These are phyloP conservation scores for Crotalaria pallida DNA, from an alignment of 306 rosid species.

Conservation along the genomic window DNA sequence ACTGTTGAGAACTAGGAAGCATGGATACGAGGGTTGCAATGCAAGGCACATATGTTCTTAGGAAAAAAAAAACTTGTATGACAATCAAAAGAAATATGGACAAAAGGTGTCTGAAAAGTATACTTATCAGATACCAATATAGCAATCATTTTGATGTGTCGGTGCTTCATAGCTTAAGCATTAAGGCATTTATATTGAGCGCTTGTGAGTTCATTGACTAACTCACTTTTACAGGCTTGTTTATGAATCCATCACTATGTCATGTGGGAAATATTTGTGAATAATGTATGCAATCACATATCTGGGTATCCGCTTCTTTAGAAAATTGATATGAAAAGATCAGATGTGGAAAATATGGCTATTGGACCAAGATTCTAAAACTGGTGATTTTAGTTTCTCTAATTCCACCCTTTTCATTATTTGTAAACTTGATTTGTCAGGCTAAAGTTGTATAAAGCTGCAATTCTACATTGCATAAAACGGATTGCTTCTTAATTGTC, in stretches of 20 bases:
- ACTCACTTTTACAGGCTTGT: not conserved
- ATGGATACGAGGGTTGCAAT: no score
- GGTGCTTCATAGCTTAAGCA: no score
- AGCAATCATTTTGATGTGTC: no score
- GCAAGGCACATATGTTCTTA: no score
- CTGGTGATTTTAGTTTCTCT: not conserved
- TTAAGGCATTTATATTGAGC: not conserved
- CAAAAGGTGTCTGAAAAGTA: no score
- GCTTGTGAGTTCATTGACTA: not conserved
- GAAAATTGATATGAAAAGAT: slow-evolving; percentile 3
- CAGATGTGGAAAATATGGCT: not conserved
- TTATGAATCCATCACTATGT: not conserved
- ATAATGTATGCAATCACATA: not conserved
- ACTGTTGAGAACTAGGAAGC: no score
- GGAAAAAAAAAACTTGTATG: no score
- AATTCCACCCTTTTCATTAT: not conserved
- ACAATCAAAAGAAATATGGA: no score
- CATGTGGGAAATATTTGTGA: not conserved
- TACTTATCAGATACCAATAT: no score
- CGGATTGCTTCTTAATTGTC: not conserved
- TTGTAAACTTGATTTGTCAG: not conserved
- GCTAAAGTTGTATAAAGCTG: not conserved
- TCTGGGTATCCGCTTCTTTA: not conserved
- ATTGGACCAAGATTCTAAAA: not conserved
- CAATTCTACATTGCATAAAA: not conserved